Conservation (phyloP, 2,329 filamentous ascomycete genomes). For the Colletotrichum euphorbiae region DNA sequence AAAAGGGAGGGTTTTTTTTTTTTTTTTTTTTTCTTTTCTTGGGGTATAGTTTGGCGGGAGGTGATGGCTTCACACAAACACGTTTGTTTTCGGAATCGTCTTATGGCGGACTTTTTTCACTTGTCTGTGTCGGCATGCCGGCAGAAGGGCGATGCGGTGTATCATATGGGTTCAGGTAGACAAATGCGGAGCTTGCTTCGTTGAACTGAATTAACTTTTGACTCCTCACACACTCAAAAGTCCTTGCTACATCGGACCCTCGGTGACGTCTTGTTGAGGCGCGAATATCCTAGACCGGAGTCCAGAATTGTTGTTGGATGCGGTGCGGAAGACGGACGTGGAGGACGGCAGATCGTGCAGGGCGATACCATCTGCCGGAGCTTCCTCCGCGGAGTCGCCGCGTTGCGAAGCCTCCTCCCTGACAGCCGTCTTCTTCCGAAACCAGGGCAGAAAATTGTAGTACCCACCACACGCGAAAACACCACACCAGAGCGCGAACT, state of each 20-base stretch:
- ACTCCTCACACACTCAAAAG: background rate
- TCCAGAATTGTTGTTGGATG: conserved; percentile 48
- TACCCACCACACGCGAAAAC: conserved; percentile 74
- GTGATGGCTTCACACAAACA: background rate
- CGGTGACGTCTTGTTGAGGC: background rate
- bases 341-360: conserved; percentile 66
- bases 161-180: conserved; percentile 35
- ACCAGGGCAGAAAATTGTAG: conserved; percentile 72
- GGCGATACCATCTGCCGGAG: conserved; percentile 44
- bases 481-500: conserved; percentile 75
- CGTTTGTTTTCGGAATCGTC: conserved; percentile 9
- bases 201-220: background rate
- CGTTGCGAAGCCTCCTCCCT: conserved; percentile 16
- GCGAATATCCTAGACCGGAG: background rate
- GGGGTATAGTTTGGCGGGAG: background rate
- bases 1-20: conserved; percentile 5
- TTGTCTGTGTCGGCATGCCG: background rate
- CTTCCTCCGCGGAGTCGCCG: background rate
- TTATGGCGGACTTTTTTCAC: conserved; percentile 10
- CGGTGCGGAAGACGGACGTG: conserved; percentile 72
- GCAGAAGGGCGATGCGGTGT: conserved; percentile 21
- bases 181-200: conserved; percentile 26
- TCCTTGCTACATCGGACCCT: background rate
- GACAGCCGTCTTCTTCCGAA: conserved; percentile 50
- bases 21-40: background rate